A percentile compares a stretch with the other conserved stretches of the same genome.
phyloP scores from a whole-genome alignment of 768 basidiomycete species.

The Suillus cothurnatus region DNA sequence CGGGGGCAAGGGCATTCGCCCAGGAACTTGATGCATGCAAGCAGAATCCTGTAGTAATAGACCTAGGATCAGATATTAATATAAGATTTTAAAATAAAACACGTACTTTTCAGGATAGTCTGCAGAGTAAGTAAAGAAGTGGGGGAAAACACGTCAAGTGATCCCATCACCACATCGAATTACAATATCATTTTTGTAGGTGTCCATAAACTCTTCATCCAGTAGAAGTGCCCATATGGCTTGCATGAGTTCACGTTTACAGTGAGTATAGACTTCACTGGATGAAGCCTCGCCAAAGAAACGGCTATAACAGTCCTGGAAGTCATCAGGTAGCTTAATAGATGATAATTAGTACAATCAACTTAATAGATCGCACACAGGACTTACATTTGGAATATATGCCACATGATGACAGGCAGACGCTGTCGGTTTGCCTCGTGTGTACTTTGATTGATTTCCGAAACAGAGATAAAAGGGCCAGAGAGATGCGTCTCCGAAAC shows the following conservation, averaged over 20 bases:
- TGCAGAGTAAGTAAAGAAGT: conserved; percentile 23
- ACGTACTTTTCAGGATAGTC: conserved; percentile 30
- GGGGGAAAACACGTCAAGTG: conserved; percentile 16
- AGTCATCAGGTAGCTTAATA: conserved; percentile 5
- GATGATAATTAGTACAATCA: not conserved
- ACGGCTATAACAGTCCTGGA: not conserved
- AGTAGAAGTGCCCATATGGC: conserved; percentile 18
- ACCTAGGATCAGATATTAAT: not conserved
- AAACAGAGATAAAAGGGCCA: conserved; percentile 22
- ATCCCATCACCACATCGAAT: conserved; percentile 21
- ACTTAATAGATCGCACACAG: not conserved
- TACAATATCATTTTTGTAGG: conserved; percentile 22
- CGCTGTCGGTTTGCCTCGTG: conserved; percentile 12
- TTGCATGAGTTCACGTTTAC: conserved; percentile 23
- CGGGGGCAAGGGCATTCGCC: conserved; percentile 30
- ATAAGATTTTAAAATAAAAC: not conserved
- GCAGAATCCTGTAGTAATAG: conserved; percentile 16
- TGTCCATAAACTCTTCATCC: conserved; percentile 19
- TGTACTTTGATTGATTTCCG: conserved; percentile 20
- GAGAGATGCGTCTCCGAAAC: conserved; percentile 15
- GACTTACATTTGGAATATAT: conserved; percentile 13
- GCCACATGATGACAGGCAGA: conserved; percentile 16
- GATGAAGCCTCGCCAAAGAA: not conserved
- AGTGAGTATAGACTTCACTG: conserved; percentile 15
- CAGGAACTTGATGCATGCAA: conserved; percentile 25